These are phyloP conservation scores for Vigna reflexopilosa DNA, from an alignment of 306 rosid species.

Conservation along the genomic window DNA sequence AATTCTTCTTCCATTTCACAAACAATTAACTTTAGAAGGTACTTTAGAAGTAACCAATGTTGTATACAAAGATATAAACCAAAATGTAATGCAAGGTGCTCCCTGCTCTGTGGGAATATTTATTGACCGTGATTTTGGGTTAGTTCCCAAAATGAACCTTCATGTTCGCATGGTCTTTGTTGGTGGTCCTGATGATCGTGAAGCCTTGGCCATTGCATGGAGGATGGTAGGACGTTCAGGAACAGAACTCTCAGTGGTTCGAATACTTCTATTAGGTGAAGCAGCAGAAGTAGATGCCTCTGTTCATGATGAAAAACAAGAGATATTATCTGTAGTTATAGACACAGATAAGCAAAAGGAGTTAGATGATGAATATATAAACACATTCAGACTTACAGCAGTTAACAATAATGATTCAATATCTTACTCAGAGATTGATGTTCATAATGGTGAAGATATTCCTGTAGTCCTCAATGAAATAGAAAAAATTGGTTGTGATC, in stretches of 20 bases:
- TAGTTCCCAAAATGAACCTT: background rate
- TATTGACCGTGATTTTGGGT: constrained; percentile 42
- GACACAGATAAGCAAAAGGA: constrained; percentile 43
- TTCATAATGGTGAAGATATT: constrained; percentile 48
- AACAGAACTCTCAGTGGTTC: constrained; percentile 47
- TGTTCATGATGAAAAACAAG: background rate
- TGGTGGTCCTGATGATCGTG: constrained; percentile 67
- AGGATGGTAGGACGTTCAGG: constrained; percentile 57
- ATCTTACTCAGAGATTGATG: constrained; percentile 46
- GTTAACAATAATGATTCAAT: constrained; percentile 43
- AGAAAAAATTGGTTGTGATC: constrained; percentile 43
- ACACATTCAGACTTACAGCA: constrained; percentile 43
- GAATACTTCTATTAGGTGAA: constrained; percentile 46
- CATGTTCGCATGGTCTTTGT: constrained; percentile 44
- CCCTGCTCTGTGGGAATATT: constrained; percentile 55
- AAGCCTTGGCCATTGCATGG: constrained; percentile 65
- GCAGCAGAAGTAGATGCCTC: constrained; percentile 30
- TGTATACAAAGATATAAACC: constrained; percentile 39
- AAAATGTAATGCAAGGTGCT: constrained; percentile 38
- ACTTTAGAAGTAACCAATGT: constrained; percentile 20
- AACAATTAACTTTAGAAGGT: constrained; percentile 26
- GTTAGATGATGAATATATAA: constrained; percentile 53
- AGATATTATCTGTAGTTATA: constrained; percentile 13
- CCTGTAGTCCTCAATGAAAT: constrained; percentile 37
- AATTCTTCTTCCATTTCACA: constrained; percentile 53